Evolutionary conservation across 2,329 filamentous ascomycete genomes (phyloP).

Genomic region (Aspergillus pseudoglaucus): DNA sequence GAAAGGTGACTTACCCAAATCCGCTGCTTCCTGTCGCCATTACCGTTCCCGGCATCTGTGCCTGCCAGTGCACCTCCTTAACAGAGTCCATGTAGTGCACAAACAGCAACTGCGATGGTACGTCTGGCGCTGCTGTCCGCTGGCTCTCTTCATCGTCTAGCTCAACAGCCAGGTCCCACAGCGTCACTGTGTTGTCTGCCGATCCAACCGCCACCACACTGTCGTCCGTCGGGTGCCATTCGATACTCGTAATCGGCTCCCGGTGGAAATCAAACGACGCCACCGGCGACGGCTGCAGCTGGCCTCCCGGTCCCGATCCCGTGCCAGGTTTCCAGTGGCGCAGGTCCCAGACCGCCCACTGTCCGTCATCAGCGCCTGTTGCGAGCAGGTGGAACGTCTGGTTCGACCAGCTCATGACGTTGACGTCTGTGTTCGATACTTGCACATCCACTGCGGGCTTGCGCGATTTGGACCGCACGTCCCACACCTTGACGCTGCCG

Average conservation of each 20-base stretch:
- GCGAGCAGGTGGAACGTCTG: conserved; percentile 85
- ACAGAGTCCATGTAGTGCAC: conserved; percentile 93
- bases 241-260: conserved; percentile 89
- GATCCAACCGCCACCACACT: conserved; percentile 89
- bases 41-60: conserved; percentile 82
- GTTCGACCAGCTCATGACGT: conserved; percentile 91
- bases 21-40: conserved; percentile 83
- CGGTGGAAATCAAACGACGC: conserved; percentile 93
- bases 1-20: conserved; percentile 53
- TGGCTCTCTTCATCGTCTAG: conserved; percentile 94
- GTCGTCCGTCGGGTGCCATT: conserved; percentile 97
- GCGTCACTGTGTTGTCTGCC: conserved; percentile 85
- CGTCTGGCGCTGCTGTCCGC: conserved; percentile 78
- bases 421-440: conserved; percentile 79
- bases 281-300: conserved; percentile 65
- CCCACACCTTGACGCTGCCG: conserved; percentile 93
- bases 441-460: conserved; percentile 82
- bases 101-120: conserved; percentile 90
- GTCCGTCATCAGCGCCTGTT: conserved; percentile 85
- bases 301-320: conserved; percentile 39
- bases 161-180: conserved; percentile 97
- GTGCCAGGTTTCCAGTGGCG: conserved; percentile 78
- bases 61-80: conserved; percentile 97
- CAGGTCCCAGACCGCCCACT: conserved; percentile 94
- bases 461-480: conserved; percentile 82